Percentiles rank a stretch among this genome's conserved stretches.
Evolutionary conservation across 345 rosid species (phyloP).

Genomic region (Ricinus communis): DNA sequence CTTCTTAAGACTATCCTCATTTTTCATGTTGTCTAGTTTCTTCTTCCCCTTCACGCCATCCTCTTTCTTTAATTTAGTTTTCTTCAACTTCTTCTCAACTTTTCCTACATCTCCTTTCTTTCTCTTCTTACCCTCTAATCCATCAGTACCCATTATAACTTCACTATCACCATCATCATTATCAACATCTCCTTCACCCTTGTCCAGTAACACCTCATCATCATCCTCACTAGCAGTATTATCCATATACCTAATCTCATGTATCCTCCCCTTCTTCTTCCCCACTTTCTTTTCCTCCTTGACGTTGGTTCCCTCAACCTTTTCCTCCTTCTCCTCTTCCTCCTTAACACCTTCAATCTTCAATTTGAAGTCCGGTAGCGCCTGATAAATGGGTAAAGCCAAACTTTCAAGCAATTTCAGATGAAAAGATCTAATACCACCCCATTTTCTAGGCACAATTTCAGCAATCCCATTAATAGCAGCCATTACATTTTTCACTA

Average conservation of each 20-base stretch:
- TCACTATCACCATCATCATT: slow-evolving; percentile 18
- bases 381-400: slow-evolving; percentile 73
- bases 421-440: slow-evolving; percentile 64
- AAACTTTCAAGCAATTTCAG: slow-evolving; percentile 66
- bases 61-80: slow-evolving; percentile 6
- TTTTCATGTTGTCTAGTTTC: not conserved
- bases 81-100: slow-evolving; percentile 15
- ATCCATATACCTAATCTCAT: slow-evolving; percentile 80
- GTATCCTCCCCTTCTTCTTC: slow-evolving; percentile 71
- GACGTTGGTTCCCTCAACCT: not conserved
- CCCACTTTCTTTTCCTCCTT: slow-evolving; percentile 24
- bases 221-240: slow-evolving; percentile 21
- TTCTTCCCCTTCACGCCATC: slow-evolving; percentile 13
- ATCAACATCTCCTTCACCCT: slow-evolving; percentile 34
- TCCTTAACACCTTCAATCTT: slow-evolving; percentile 47
- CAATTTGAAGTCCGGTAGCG: slow-evolving; percentile 63
- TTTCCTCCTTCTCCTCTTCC: slow-evolving; percentile 11
- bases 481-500: slow-evolving; percentile 54
- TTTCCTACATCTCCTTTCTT: slow-evolving; percentile 28
- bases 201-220: slow-evolving; percentile 31
- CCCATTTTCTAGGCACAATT: slow-evolving; percentile 68
- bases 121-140: slow-evolving; percentile 12
- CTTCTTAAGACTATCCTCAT: not conserved
- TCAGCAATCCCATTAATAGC: slow-evolving; percentile 62
- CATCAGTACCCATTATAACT: slow-evolving; percentile 21